Evolutionary conservation across 108 stramenopile genomes (phyloP), one percentile per base, ranked within the genome.

Genomic region (Cyclotella kingstonii): DNA sequence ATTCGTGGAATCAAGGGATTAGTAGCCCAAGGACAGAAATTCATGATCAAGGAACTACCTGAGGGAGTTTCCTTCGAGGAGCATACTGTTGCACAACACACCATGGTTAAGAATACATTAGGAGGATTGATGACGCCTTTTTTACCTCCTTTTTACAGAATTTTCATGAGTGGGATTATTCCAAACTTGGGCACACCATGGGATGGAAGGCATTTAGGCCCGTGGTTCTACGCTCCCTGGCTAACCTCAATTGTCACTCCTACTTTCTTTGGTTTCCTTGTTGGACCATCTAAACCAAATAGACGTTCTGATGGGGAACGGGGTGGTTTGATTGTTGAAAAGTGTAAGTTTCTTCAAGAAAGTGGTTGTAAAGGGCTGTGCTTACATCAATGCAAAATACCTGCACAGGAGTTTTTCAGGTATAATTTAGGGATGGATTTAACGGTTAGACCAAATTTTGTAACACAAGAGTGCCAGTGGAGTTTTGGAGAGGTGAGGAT

Each of bases 381-480:
- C 60, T 71, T 95, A 39, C 85, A 95, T 64, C 87, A 91, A 38
- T 95, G 94, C 62, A 95, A 95, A 46, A 30, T 89, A 6, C 94
- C 94, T 0, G 89, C 90, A 12, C 84, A 95, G 71, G 73, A 91
- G 59, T 91, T 91, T 66, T 95, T 95, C 56, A 62, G 76, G 40
- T 81, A 91, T 11, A 84, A 84, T 9, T 62, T 95, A 42, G 94
- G 94, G 28, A 38, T 95, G 61, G 51, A 79, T 17, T 73, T 95
- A 67, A 86, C 83, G 0, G 90, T 95, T 23, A 63, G 56, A 22
- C 94, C 94, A 23, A 95, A 95, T 57, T 95, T 95, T 74, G 89
- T 67, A 3, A 95, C 90, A 45, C 94, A 95, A 61, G 90, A 95
- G 62, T 95, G 94, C 51, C 90, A 91, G 38, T 95, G 94, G 94